Base-by-base conservation (phyloP, 495 filamentous ascomycete genomes). In the Pseudevernia furfuracea region DNA sequence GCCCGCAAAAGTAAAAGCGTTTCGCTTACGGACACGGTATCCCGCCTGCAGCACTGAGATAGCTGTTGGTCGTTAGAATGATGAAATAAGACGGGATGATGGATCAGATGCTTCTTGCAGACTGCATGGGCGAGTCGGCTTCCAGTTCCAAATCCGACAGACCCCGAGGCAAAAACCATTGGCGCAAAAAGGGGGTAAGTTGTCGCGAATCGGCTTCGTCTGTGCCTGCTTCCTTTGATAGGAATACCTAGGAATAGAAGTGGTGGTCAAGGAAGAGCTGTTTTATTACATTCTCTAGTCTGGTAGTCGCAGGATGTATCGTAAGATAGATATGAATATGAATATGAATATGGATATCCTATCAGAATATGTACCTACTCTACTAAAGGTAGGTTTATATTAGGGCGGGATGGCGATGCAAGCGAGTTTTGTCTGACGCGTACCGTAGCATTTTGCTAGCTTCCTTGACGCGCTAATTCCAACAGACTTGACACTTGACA, bases 341-440 rank as follows among this genome's bases (percentile, higher is more conserved):
- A n/a, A n/a, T n/a, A n/a, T n/a, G n/a, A n/a, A n/a, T n/a, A n/a
- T n/a, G n/a, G n/a, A n/a, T n/a, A n/a, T n/a, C n/a, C n/a, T n/a
- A n/a, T n/a, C n/a, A n/a, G n/a, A n/a, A n/a, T n/a, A n/a, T n/a
- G n/a, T n/a, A n/a, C n/a, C n/a, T n/a, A n/a, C n/a, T n/a, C n/a
- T n/a, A n/a, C n/a, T n/a, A n/a, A n/a, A n/a, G n/a, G n/a, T n/a
- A n/a, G n/a, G n/a, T n/a, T n/a, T n/a, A n/a, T n/a, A n/a, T n/a
- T n/a, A 10, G 43, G n/a, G 46, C 46, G 46, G 46, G 46, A 48
- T 48, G 46, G 46, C n/a, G 46, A 48, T 48, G 46, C 23, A 48
- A 48, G 2, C 10, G 19, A 46, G 7, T 10, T 11, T 46, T 46
- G 2, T 8, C 23, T 49, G 52, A 55, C 52, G 52, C 52, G 52